Percentiles rank a stretch among this genome's conserved stretches.
Conservation (phyloP, 169 alveolate species). For the Plasmodium vinckei region DNA sequence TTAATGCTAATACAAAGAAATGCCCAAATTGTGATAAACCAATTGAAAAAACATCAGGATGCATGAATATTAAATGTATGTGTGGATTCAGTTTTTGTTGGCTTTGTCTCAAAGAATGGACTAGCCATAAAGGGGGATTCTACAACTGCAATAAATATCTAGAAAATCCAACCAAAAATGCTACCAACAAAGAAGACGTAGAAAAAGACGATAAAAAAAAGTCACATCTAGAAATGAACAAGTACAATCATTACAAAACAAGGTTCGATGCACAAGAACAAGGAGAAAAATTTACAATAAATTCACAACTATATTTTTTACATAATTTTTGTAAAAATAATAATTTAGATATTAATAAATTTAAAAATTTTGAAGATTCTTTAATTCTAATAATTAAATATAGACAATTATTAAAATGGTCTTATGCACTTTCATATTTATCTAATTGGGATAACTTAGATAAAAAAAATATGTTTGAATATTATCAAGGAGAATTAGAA, state of each 20-base stretch:
- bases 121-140: slow-evolving; percentile 60
- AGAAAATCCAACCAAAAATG: not conserved
- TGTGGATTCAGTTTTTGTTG: slow-evolving; percentile 66
- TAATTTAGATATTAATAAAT: slow-evolving; percentile 11
- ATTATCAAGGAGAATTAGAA: slow-evolving; percentile 71
- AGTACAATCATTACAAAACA: slow-evolving; percentile 41
- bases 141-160: slow-evolving; percentile 57
- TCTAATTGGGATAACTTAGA: slow-evolving; percentile 37
- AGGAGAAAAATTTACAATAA: slow-evolving; percentile 49
- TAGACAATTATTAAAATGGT: slow-evolving; percentile 63
- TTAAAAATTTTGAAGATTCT: slow-evolving; percentile 26
- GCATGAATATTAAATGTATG: slow-evolving; percentile 62
- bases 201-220: slow-evolving; percentile 13
- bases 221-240: slow-evolving; percentile 21
- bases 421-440: slow-evolving; percentile 60
- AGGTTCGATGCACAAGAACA: slow-evolving; percentile 61
- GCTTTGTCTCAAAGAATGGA: slow-evolving; percentile 46
- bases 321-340: slow-evolving; percentile 15
- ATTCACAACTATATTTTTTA: slow-evolving; percentile 33
- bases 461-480: slow-evolving; percentile 48
- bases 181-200: not conserved
- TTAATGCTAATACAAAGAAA: slow-evolving; percentile 22
- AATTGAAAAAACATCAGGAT: slow-evolving; percentile 59
- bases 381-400: slow-evolving; percentile 56
- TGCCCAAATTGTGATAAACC: slow-evolving; percentile 56